These are phyloP conservation scores for Aechmea fasciata DNA, from an alignment of 176 grass and related monocot species.

Conservation along the genomic window DNA sequence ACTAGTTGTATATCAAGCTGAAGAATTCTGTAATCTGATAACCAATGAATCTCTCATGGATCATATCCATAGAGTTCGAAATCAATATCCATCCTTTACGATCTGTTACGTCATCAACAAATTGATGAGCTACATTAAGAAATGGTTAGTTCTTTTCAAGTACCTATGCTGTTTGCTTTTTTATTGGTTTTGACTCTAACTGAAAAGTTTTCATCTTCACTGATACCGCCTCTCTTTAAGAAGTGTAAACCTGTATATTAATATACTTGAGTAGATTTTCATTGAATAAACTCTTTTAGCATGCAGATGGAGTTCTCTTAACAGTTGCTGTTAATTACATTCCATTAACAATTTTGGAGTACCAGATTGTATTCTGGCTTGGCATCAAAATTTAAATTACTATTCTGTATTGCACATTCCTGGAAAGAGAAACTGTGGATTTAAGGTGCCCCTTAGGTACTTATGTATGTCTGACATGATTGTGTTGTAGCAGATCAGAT, in stretches of 20 bases:
- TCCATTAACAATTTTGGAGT: background rate
- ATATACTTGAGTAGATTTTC: background rate
- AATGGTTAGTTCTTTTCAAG: constrained; percentile 38
- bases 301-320: background rate
- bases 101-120: constrained; percentile 71
- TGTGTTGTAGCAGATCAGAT: too few species aligned
- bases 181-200: background rate
- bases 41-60: constrained; percentile 22
- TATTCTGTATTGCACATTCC: background rate
- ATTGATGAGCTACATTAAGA: constrained; percentile 67
- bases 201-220: background rate
- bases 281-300: constrained; percentile 2
- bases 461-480: too few species aligned
- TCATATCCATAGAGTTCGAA: constrained; percentile 39
- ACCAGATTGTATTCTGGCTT: background rate
- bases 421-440: too few species aligned
- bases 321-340: background rate
- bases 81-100: constrained; percentile 44
- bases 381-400: background rate
- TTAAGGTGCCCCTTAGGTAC: too few species aligned
- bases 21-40: constrained; percentile 80
- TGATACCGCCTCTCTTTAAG: background rate
- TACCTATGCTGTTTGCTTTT: background rate
- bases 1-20: constrained; percentile 59
- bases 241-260: background rate